A percentile compares a stretch with the other conserved stretches of the same genome.
Conservation (phyloP, 306 rosid species). For the Malus sieversii region DNA sequence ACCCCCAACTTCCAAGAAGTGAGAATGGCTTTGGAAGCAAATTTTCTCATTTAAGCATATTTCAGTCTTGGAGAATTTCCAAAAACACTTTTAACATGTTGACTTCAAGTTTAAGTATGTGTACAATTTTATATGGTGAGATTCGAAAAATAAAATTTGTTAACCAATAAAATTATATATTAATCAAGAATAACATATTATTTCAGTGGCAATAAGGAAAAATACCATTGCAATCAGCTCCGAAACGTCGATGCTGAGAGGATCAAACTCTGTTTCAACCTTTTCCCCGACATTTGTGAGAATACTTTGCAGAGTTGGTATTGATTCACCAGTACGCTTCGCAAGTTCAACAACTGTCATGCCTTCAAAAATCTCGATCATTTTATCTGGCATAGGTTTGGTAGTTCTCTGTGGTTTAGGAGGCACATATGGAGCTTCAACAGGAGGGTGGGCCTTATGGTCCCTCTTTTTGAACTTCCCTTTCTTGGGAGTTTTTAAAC, state of each 20-base stretch:
- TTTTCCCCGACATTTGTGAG: conserved; percentile 78
- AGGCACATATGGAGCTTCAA: conserved; percentile 69
- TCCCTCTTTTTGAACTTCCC: conserved; percentile 55
- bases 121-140: not conserved
- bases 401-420: conserved; percentile 36
- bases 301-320: conserved; percentile 53
- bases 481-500: conserved; percentile 53
- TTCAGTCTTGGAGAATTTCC: conserved; percentile 3
- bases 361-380: conserved; percentile 84
- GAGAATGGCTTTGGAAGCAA: not conserved
- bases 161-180: not conserved
- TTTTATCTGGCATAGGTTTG: conserved; percentile 48
- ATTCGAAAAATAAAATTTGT: not conserved
- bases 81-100: not conserved
- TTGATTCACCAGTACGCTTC: conserved; percentile 62
- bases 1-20: not conserved
- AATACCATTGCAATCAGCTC: conserved; percentile 89
- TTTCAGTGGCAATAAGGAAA: conserved; percentile 12
- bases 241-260: conserved; percentile 60
- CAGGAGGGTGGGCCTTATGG: conserved; percentile 53
- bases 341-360: conserved; percentile 80
- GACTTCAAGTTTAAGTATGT: not conserved
- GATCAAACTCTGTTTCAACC: conserved; percentile 74
- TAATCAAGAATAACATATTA: not conserved
- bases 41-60: not conserved